Base-by-base conservation (phyloP, 2,329 filamentous ascomycete genomes). In the Elsinoe batatas region DNA sequence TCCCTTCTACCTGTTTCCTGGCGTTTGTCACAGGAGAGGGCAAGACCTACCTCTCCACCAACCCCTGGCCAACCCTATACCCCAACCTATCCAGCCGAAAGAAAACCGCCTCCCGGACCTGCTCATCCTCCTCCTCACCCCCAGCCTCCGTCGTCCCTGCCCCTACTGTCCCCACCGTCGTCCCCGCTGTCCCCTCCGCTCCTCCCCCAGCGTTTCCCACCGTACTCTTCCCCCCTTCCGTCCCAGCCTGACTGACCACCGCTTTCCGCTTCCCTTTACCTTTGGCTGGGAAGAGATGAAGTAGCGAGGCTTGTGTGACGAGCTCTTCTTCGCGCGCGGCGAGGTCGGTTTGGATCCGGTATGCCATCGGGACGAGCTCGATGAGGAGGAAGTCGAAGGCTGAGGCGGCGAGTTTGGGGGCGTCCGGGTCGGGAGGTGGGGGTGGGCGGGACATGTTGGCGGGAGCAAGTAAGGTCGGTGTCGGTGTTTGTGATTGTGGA, bases 321-420 rank as follows among this genome's bases (percentile, higher is more conserved):
- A 75, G 58, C 20, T 71, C 70, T 60, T 76, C 69, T 58, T 78
- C 70, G 53, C 71, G 68, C 30, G 72, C 73, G 57, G 83, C 81
- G 3, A 89, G 77, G 65, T 93, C 85, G 65, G 84, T 81, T 18
- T 88, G 84, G 59, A 97, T 79, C 61, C 93, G 84, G 71, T 94
- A 89, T 4, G 91, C 88, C 76, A 97, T 85, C 37, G 93, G 93
- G 13, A 98, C 93, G 56, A 98, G 82, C 75, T 98, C 93, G 68
- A 97, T 97, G 64, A 98, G 81, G 56, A 98, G 81, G 64, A 98
- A 86, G 72, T 98, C 93, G 64, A 98, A 83, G 69, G 87, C 90
- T 47, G 91, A 93, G 57, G 85, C 82, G 73, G 81, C 85, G 64
- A 96, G 57, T 61, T 67, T 67, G 53, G 67, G 64, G 56, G 63